Evolutionary conservation across 2,329 filamentous ascomycete species (phyloP).

Genomic region (Pseudodiploospora longispora): DNA sequence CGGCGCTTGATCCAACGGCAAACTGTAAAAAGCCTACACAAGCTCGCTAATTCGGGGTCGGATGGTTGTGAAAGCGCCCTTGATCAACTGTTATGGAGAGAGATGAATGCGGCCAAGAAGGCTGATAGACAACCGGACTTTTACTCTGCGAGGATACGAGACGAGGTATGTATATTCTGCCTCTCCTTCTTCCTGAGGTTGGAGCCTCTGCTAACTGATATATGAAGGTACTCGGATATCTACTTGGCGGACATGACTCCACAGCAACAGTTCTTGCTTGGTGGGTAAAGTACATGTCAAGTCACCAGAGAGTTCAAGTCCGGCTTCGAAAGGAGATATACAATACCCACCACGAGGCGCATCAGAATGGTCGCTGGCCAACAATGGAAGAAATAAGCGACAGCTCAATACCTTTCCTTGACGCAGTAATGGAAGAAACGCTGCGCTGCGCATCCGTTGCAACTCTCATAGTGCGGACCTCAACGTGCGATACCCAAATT

Average conservation of each 20-base stretch:
- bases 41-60: constrained; percentile 7
- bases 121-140: constrained; percentile 21
- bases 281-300: constrained; percentile 21
- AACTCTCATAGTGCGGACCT: constrained; percentile 20
- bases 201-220: not conserved
- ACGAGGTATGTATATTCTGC: constrained; percentile 20
- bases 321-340: constrained; percentile 18
- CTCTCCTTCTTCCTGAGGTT: too few relatives aligned
- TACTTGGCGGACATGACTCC: constrained; percentile 23
- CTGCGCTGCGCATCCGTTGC: constrained; percentile 23
- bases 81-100: constrained; percentile 27
- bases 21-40: constrained; percentile 13
- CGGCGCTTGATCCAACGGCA: constrained; percentile 14
- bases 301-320: constrained; percentile 14
- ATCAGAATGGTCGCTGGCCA: constrained; percentile 16
- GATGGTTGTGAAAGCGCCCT: constrained; percentile 15
- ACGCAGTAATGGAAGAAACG: constrained; percentile 29
- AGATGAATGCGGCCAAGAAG: constrained; percentile 23
- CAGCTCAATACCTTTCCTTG: constrained; percentile 24
- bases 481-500: constrained; percentile 24
- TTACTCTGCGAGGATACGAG: constrained; percentile 23
- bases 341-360: constrained; percentile 14
- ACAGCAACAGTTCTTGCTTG: constrained; percentile 20
- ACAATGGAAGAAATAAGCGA: constrained; percentile 20
- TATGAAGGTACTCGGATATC: constrained; percentile 17